Conservation (phyloP, 2,329 filamentous ascomycete genomes). For the Aspergillus sp. region DNA sequence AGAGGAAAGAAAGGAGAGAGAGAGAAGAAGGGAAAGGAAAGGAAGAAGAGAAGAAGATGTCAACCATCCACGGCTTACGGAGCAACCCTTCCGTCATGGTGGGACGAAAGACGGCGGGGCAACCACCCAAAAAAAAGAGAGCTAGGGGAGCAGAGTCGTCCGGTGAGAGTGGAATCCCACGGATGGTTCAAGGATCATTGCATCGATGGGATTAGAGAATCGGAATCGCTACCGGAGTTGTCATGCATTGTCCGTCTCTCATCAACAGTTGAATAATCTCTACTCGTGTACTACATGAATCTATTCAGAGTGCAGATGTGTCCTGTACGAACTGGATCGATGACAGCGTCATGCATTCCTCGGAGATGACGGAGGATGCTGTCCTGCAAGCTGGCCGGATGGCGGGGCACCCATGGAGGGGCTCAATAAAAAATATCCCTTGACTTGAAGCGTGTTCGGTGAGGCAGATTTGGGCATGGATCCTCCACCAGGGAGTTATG, state of each 20-base stretch:
- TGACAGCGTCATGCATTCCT: neutral
- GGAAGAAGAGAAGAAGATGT: slow-evolving; percentile 24
- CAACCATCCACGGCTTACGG: slow-evolving; percentile 28
- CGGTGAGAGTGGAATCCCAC: slow-evolving; percentile 20
- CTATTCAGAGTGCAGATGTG: too few relatives aligned
- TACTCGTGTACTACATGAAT: too few relatives aligned
- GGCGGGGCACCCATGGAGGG: slow-evolving; percentile 20
- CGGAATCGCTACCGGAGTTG: neutral
- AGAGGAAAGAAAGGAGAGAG: slow-evolving; percentile 14
- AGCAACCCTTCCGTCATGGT: slow-evolving; percentile 37
- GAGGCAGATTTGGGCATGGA: slow-evolving; percentile 11
- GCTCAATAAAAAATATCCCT: slow-evolving; percentile 7
- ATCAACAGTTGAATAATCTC: too few relatives aligned
- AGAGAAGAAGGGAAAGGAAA: slow-evolving; percentile 20
- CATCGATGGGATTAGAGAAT: neutral
- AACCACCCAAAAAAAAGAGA: slow-evolving; percentile 3
- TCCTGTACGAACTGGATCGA: neutral
- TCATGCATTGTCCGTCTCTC: too few relatives aligned
- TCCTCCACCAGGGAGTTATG: neutral
- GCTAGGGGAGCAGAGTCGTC: slow-evolving; percentile 36
- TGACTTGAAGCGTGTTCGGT: slow-evolving; percentile 12
- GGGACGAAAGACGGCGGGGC: slow-evolving; percentile 25
- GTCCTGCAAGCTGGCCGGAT: slow-evolving; percentile 5
- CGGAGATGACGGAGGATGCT: slow-evolving; percentile 9
- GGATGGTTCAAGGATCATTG: neutral